phyloP scores from a whole-genome alignment of 1,284 basidiomycete species.

The Coniferiporia sulphurascens region DNA sequence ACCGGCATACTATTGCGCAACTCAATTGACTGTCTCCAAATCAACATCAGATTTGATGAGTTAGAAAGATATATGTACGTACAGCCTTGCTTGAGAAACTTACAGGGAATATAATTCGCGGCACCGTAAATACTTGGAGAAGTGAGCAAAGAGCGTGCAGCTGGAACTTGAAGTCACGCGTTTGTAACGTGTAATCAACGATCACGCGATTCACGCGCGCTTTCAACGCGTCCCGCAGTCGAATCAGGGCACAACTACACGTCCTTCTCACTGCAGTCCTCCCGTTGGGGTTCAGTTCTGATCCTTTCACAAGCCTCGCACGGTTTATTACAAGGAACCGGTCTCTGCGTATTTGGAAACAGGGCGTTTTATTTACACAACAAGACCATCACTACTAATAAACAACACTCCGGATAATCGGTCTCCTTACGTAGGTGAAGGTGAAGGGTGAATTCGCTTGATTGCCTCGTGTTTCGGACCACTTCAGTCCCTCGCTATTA shows the following conservation, averaged over 20 bases:
- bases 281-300: not conserved
- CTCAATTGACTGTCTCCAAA: no score
- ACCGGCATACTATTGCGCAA: not conserved
- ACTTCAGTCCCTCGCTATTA: not conserved
- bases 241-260: no score
- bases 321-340: no score
- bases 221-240: no score
- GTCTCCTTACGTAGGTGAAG: slow-evolving; percentile 10
- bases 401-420: not conserved
- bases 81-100: no score
- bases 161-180: not conserved
- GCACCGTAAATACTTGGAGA: not conserved
- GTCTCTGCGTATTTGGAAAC: not conserved
- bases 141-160: not conserved
- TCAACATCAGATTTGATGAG: no score
- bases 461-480: slow-evolving; percentile 6
- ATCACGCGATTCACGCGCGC: no score
- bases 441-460: slow-evolving; percentile 11
- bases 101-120: no score
- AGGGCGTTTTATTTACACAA: not conserved
- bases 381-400: not conserved
- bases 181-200: not conserved
- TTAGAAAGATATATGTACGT: no score
- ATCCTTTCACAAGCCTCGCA: no score
- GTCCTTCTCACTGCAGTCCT: no score